Evolutionary conservation across 1,284 basidiomycete species (phyloP).

Genomic region (Cryptococcus jaspeensis): DNA sequence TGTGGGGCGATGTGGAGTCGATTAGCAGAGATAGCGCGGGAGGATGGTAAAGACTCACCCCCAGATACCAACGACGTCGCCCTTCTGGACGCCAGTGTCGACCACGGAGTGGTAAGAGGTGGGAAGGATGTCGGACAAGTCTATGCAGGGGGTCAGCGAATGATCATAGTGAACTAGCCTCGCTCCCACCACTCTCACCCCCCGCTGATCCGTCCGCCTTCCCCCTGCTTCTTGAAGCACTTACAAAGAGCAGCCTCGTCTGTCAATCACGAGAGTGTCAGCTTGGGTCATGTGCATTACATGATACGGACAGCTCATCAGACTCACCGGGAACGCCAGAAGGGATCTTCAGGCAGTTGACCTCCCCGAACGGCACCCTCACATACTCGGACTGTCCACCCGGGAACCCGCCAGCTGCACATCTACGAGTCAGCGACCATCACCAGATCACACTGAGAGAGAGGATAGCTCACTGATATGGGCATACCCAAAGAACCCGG

Average conservation of each 20-base stretch:
- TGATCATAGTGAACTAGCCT: neutral
- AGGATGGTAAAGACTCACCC: too few relatives aligned
- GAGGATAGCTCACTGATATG: constrained; percentile 24
- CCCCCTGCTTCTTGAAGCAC: constrained; percentile 5
- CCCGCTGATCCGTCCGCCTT: neutral
- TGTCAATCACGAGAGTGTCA: constrained; percentile 2
- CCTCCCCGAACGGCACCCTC: constrained; percentile 66
- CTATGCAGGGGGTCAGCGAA: constrained; percentile 12
- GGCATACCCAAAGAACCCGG: constrained; percentile 65
- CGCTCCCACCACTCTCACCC: neutral
- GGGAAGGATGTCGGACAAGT: constrained; percentile 68
- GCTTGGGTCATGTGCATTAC: neutral
- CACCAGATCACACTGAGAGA: constrained; percentile 10
- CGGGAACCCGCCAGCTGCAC: constrained; percentile 64
- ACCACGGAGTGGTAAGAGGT: constrained; percentile 66
- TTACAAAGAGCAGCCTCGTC: constrained; percentile 36
- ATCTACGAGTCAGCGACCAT: neutral
- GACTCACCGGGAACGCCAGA: constrained; percentile 63
- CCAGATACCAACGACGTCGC: constrained; percentile 55
- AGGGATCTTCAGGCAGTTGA: constrained; percentile 68
- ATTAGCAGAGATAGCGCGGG: neutral
- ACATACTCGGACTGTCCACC: constrained; percentile 61
- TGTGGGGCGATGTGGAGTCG: too few relatives aligned
- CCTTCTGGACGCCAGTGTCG: constrained; percentile 57
- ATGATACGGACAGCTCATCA: neutral